Evolutionary conservation across 2,329 filamentous ascomycete genomes (phyloP).

Genomic region (Lithohypha guttulata): DNA sequence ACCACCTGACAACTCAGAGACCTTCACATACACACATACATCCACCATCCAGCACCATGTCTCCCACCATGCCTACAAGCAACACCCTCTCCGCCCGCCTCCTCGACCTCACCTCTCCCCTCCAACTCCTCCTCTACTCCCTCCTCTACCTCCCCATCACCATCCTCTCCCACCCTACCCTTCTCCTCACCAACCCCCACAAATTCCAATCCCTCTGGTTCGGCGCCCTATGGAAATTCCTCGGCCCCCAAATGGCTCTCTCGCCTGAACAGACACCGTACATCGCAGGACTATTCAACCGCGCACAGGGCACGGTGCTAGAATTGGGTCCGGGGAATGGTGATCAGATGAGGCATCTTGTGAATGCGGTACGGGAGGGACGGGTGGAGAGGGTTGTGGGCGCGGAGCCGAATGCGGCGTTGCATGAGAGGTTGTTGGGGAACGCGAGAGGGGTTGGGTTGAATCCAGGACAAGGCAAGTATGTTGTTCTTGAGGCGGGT

Average conservation of each 20-base stretch:
- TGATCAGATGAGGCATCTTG: conserved; percentile 33
- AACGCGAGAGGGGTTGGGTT: conserved; percentile 25
- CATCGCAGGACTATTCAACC: conserved; percentile 21
- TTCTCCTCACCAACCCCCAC: conserved; percentile 10
- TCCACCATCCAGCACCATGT: not conserved
- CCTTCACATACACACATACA: no score
- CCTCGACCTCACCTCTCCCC: conserved; percentile 3
- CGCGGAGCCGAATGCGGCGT: conserved; percentile 33
- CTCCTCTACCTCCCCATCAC: conserved; percentile 3
- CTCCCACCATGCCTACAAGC: not conserved
- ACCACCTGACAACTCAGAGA: no score
- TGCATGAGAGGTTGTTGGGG: conserved; percentile 24
- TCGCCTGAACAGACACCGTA: conserved; percentile 14
- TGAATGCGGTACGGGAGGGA: conserved; percentile 17
- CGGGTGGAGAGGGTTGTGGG: conserved; percentile 29
- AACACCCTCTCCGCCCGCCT: conserved; percentile 3
- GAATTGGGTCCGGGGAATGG: conserved; percentile 38
- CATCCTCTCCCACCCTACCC: not conserved
- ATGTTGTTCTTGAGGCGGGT: conserved; percentile 30
- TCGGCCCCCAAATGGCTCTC: conserved; percentile 18
- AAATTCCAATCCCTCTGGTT: conserved; percentile 19
- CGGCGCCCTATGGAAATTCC: conserved; percentile 14
- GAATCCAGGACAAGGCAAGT: conserved; percentile 23
- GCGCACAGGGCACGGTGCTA: conserved; percentile 30
- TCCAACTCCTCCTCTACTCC: conserved; percentile 12